Evolutionary conservation across 2,329 filamentous ascomycete species (phyloP).

Genomic region (Fusarium pseudograminearum): DNA sequence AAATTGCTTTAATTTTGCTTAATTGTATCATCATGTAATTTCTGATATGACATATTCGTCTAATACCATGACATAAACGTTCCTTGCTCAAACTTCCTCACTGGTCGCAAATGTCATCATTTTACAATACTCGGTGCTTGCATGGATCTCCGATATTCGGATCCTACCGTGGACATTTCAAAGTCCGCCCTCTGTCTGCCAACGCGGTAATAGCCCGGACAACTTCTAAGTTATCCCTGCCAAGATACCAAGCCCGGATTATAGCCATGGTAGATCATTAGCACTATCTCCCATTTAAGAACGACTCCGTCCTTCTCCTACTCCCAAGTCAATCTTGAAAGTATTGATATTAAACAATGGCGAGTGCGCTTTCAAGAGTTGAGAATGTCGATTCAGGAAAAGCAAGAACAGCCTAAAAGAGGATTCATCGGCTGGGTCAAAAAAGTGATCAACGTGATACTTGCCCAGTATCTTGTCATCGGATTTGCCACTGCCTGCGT

Average conservation of each 20-base stretch:
- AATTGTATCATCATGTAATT: constrained; percentile 37
- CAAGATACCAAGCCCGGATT: constrained; percentile 26
- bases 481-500: constrained; percentile 68
- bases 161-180: constrained; percentile 31
- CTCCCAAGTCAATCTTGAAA: neutral
- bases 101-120: neutral
- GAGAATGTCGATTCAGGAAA: constrained; percentile 37
- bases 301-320: constrained; percentile 18
- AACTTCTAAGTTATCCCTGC: constrained; percentile 2
- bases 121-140: neutral
- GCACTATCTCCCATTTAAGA: constrained; percentile 13
- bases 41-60: constrained; percentile 8
- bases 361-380: neutral
- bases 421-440: constrained; percentile 28
- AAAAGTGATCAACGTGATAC: constrained; percentile 52
- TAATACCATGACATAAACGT: constrained; percentile 12
- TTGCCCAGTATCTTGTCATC: constrained; percentile 74
- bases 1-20: constrained; percentile 27
- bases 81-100: neutral
- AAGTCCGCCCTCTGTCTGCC: constrained; percentile 25
- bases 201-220: constrained; percentile 45
- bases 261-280: neutral
- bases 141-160: constrained; percentile 4
- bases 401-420: constrained; percentile 11
- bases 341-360: constrained; percentile 9